These are phyloP conservation scores for Gaeumannomyces sp. DNA, from an alignment of 2,329 filamentous ascomycete genomes.

Conservation along the genomic window DNA sequence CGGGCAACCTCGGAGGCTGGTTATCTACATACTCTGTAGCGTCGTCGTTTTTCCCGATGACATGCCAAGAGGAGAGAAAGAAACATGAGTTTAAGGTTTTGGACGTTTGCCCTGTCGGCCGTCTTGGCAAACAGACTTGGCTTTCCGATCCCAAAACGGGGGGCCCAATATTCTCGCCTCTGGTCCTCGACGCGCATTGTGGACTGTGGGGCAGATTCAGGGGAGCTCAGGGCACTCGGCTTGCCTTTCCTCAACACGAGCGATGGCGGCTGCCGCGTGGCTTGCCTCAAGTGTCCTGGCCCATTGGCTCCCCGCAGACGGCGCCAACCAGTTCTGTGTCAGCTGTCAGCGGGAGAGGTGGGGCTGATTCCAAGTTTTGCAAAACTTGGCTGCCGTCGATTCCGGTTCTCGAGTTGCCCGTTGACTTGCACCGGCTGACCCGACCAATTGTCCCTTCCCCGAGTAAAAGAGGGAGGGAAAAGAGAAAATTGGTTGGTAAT, in stretches of 20 bases:
- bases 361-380: not conserved
- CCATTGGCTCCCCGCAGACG: not conserved
- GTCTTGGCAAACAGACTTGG: conserved; percentile 1
- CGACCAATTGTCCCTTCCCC: not conserved
- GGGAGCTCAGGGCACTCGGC: not conserved
- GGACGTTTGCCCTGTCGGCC: not conserved
- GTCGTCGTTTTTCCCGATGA: too few species aligned
- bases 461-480: not conserved
- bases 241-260: not conserved
- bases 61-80: too few species aligned
- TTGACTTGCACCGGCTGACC: too few species aligned
- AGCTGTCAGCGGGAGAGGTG: not conserved
- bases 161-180: not conserved
- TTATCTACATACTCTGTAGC: too few species aligned
- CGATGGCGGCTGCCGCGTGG: not conserved
- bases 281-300: not conserved
- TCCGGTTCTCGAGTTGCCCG: too few species aligned
- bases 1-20: too few species aligned
- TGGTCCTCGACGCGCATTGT: not conserved
- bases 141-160: not conserved
- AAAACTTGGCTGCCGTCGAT: not conserved
- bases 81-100: not conserved
- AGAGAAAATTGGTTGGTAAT: not conserved
- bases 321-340: not conserved
- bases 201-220: too few species aligned